Evolutionary conservation across 2,329 filamentous ascomycete species (phyloP).

Genomic region (Diaporthe citrichinensis): DNA sequence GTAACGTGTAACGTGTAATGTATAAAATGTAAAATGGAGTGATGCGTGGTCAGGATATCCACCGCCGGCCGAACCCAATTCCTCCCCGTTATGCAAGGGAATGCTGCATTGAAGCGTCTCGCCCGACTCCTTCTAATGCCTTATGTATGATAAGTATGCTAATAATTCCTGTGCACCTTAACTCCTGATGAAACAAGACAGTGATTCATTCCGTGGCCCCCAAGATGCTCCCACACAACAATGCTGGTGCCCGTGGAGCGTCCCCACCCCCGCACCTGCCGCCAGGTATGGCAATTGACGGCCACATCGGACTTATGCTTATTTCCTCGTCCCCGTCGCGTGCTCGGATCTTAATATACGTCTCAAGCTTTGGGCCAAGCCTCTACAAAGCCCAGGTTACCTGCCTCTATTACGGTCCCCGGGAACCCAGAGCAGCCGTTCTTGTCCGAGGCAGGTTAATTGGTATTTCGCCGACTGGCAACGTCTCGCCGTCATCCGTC

Average conservation of each 20-base stretch:
- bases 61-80: background rate
- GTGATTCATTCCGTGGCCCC: background rate
- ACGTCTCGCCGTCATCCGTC: conserved; percentile 18
- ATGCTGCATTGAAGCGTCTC: background rate
- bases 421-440: background rate
- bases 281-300: background rate
- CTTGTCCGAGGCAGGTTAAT: conserved; percentile 11
- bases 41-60: background rate
- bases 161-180: background rate
- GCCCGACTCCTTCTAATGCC: background rate
- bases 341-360: conserved; percentile 15
- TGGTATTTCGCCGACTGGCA: conserved; percentile 18
- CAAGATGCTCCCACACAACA: background rate
- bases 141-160: background rate
- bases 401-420: background rate
- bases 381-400: background rate
- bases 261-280: conserved; percentile 20
- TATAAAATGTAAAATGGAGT: too few relatives aligned
- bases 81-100: background rate
- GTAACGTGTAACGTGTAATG: background rate
- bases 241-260: background rate
- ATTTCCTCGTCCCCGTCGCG: conserved; percentile 16
- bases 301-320: conserved; percentile 29
- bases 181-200: too few relatives aligned
- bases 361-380: conserved; percentile 5